Percentiles rank a stretch among this genome's conserved stretches.
Conservation (phyloP, 257 asterid genomes). For the Capsicum baccatum region DNA sequence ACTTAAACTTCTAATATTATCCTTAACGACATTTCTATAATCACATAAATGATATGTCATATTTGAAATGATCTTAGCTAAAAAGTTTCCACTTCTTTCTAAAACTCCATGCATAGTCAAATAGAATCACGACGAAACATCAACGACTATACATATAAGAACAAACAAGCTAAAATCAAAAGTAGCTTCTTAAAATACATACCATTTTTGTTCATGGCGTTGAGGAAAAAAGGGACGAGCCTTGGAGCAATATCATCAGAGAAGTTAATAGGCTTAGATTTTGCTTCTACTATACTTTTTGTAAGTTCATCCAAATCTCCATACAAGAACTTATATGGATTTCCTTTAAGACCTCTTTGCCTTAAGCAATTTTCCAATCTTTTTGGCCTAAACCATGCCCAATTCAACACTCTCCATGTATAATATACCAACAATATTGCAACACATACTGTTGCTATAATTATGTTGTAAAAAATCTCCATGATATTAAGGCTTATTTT, state of each 20-base stretch:
- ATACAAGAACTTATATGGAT: conserved; percentile 39
- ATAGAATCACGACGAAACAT: neutral
- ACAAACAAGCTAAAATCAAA: too few relatives aligned
- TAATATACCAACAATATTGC: conserved; percentile 1
- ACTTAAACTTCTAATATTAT: too few relatives aligned
- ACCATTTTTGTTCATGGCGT: conserved; percentile 44
- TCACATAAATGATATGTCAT: too few relatives aligned
- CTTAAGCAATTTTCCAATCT: conserved; percentile 43
- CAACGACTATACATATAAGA: too few relatives aligned
- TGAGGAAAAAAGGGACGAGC: conserved; percentile 33
- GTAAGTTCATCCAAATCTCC: conserved; percentile 47
- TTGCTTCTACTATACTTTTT: conserved; percentile 34
- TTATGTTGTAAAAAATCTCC: conserved; percentile 29
- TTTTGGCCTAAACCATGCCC: conserved; percentile 49
- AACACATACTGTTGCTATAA: conserved; percentile 19
- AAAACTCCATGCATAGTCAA: neutral
- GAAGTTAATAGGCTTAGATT: conserved; percentile 44
- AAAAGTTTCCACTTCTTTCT: neutral
- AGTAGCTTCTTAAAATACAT: neutral
- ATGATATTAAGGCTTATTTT: neutral
- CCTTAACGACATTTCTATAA: too few relatives aligned
- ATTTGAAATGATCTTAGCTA: too few relatives aligned
- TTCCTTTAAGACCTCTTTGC: conserved; percentile 46
- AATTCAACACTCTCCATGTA: conserved; percentile 41
- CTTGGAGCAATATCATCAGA: conserved; percentile 45